Conservation (phyloP, 768 basidiomycete species). For the Strobilomyces confusus region DNA sequence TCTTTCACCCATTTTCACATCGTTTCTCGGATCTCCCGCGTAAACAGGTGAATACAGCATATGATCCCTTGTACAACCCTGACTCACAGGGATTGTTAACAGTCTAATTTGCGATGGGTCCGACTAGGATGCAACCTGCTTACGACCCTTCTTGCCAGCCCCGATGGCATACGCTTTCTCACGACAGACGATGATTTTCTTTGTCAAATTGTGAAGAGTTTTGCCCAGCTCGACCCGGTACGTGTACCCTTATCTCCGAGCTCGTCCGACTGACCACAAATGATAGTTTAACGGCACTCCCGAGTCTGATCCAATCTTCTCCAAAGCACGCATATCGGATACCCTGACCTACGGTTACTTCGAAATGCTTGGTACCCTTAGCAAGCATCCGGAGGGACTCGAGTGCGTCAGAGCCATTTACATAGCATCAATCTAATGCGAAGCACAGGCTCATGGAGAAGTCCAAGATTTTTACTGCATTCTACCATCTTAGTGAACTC, state of each 20-base stretch:
- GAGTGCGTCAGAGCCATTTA: conserved; percentile 51
- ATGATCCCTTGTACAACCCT: conserved; percentile 1
- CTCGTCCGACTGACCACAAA: not conserved
- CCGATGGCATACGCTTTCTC: conserved; percentile 83
- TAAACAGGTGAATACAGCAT: conserved; percentile 46
- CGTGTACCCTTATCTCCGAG: conserved; percentile 20
- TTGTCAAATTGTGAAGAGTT: conserved; percentile 76
- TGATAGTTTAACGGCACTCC: conserved; percentile 66
- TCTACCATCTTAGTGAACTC: conserved; percentile 92
- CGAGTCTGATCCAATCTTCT: conserved; percentile 78
- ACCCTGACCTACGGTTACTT: conserved; percentile 91
- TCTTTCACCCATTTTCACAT: conserved; percentile 88
- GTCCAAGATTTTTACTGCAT: conserved; percentile 89
- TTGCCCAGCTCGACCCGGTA: conserved; percentile 91
- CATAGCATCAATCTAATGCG: conserved; percentile 2
- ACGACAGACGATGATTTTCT: conserved; percentile 80
- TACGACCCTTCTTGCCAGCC: conserved; percentile 74
- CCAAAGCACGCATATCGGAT: conserved; percentile 73
- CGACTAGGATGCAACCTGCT: conserved; percentile 78
- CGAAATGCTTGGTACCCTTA: conserved; percentile 91
- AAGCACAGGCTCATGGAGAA: conserved; percentile 74
- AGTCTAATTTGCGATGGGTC: conserved; percentile 85
- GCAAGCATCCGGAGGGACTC: conserved; percentile 83
- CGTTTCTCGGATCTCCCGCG: conserved; percentile 81
- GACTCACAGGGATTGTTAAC: not conserved